Base-by-base conservation (phyloP, 140 eudicot genomes). In the Ambrosia hybrid region DNA sequence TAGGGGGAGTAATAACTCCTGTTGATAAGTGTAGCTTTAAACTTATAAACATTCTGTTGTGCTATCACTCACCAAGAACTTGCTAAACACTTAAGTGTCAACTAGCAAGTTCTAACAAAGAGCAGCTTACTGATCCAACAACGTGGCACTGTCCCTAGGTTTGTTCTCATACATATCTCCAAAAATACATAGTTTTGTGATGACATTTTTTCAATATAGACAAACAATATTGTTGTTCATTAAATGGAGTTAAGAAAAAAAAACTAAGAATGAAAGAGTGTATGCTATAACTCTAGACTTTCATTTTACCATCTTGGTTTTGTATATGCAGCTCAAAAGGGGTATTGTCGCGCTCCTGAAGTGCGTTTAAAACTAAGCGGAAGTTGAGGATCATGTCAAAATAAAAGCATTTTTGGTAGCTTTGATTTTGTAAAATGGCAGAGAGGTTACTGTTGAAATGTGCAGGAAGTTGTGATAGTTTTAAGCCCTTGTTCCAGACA, bases 91-190 rank as follows among this genome's bases (percentile, higher is more conserved):
- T 21, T 21, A 21, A 21, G 26, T 21, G 26, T 21, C 26, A 21
- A 21, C 26, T 21, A 21, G 26, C 26, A 21, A 21, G 26, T 21
- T 21, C 26, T 21, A 21, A 21, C 26, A 21, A 21, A 21, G 26
- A 21, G 26, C 26, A 21, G 26, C 26, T 21, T 21, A 21, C 26
- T 21, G 26, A 21, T 21, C 26, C 26, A 21, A 21, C 26, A 21
- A 21, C 26, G 26, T 21, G 26, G 91, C 70, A 85, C 91, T 51
- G 82, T 92, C 43, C 96, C 96, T 70, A 92, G 98, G 98, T 89
- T 72, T 70, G 84, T 33, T 51, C 60, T 8, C 2, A 64, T 57
- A n/a, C 16, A 9, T 68, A 17, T 45, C 38, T 75, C 9, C 3
- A 56, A 45, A 38, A 36, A 13, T 67, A 64, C 65, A 34, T 49